Base-by-base conservation (phyloP, 768 basidiomycete genomes). In the Infundibulicybe gibba region DNA sequence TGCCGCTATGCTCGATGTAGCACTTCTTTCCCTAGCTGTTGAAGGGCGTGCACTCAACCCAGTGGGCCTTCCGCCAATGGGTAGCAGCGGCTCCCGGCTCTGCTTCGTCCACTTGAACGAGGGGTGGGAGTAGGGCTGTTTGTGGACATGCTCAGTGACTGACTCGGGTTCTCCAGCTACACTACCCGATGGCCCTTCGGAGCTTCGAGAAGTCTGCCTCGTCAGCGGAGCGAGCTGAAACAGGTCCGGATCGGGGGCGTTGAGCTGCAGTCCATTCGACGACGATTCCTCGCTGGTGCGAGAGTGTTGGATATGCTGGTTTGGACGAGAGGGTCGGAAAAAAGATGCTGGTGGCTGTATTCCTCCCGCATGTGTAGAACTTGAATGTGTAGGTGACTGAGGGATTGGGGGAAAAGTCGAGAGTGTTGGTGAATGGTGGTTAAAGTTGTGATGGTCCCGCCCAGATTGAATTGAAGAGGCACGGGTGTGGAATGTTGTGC, bases 321-420 rank as follows among this genome's bases (percentile, higher is more conserved):
- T 62, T 0, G 86, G 88, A 42, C 81, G 74, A 4, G 81, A 77
- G 3, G 87, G 86, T 16, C 74, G 79, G 58, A 90, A 90, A 68
- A 91, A 90, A 6, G 85, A 83, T 4, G 87, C 79, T 9, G 87
- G 82, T 13, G 90, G 87, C 46, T 83, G 80, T 15, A 90, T 85
- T 30, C 87, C 88, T 38, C 80, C 79, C 11, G 83, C 82, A 61
- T 89, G 85, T 0, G 85, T 83, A 1, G 77, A 60, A 45, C 67
- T 65, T 40, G 50, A 37, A 41, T 68, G 61, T 9, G 49, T 51
- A 40, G 61, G 52, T 31, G 43, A 49, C 6, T 56, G 50, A 34
- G 61, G 41, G 44, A 53, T 25, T 25, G 25, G 19, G 20, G 43
- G 49, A 25, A 50, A 53, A 33, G 45, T 32, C 16, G 54, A 32